Percentiles rank a stretch among this genome's conserved stretches.
phyloP scores from a whole-genome alignment of 768 basidiomycete species.

The Suillus plorans region DNA sequence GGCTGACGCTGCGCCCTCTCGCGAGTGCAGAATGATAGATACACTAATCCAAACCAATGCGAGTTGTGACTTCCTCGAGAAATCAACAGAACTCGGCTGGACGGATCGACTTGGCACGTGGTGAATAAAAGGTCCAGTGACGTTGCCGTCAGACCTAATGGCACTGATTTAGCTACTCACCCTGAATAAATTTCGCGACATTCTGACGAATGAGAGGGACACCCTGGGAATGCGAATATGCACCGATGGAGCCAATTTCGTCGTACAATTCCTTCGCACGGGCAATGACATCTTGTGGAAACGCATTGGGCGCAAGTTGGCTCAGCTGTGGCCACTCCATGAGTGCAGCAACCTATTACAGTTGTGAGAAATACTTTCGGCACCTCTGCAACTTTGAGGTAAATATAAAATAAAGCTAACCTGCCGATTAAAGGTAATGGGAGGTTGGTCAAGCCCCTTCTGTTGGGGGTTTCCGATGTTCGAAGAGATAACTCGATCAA shows the following conservation, averaged over 20 bases:
- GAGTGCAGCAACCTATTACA: constrained; percentile 75
- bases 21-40: not conserved
- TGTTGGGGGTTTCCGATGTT: constrained; percentile 99
- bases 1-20: not conserved
- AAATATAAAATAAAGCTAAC: constrained; percentile 40
- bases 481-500: constrained; percentile 85
- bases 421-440: constrained; percentile 92
- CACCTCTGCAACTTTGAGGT: not conserved
- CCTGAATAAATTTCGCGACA: constrained; percentile 87
- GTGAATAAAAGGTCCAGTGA: not conserved
- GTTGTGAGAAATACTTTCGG: constrained; percentile 9
- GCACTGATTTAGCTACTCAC: constrained; percentile 40
- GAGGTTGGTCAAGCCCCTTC: constrained; percentile 88
- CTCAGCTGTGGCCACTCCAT: constrained; percentile 90
- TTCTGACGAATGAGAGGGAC: constrained; percentile 83
- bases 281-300: constrained; percentile 82
- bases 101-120: not conserved
- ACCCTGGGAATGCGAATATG: constrained; percentile 95
- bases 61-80: not conserved
- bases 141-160: not conserved
- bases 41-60: not conserved
- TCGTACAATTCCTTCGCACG: constrained; percentile 78
- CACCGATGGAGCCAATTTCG: constrained; percentile 91
- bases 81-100: not conserved
- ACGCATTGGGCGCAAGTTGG: constrained; percentile 70